phyloP scores from a whole-genome alignment of 768 basidiomycete species.

The Tylopilus subfusipes region DNA sequence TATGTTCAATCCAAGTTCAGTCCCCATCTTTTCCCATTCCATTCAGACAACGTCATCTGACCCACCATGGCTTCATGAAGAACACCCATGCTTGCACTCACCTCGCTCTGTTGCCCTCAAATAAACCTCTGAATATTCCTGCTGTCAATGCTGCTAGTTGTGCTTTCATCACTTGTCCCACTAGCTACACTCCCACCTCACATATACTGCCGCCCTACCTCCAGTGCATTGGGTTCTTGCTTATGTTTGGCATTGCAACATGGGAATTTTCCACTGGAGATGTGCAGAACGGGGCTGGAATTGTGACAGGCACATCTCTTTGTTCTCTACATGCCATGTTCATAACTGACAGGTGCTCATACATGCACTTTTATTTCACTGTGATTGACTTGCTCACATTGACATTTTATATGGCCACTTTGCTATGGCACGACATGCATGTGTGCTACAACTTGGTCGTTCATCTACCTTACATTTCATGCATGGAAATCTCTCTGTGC shows the following conservation, averaged over 20 bases:
- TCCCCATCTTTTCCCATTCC: conserved; percentile 3
- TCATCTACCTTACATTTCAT: too few relatives aligned
- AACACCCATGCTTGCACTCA: conserved; percentile 28
- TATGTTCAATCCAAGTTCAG: conserved; percentile 34
- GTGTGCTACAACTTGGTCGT: too few relatives aligned
- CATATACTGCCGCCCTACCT: conserved; percentile 38
- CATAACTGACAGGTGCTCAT: too few relatives aligned
- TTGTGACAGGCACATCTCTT: conserved; percentile 30
- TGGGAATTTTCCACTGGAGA: conserved; percentile 41
- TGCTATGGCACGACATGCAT: too few relatives aligned
- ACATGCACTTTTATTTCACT: too few relatives aligned
- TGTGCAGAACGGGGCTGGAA: conserved; percentile 42
- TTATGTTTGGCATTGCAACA: conserved; percentile 42
- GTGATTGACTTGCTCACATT: too few relatives aligned
- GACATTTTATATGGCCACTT: too few relatives aligned
- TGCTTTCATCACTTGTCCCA: conserved; percentile 35
- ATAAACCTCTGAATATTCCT: neutral
- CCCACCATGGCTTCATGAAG: conserved; percentile 12
- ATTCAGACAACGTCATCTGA: conserved; percentile 13
- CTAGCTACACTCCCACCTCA: conserved; percentile 28
- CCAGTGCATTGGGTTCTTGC: conserved; percentile 41
- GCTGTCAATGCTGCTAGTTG: conserved; percentile 24
- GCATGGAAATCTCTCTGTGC: too few relatives aligned
- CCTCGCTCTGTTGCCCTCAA: conserved; percentile 37
- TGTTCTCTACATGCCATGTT: too few relatives aligned